Evolutionary conservation across 2,329 filamentous ascomycete genomes (phyloP).

Genomic region (Aspergillus luchuensis): DNA sequence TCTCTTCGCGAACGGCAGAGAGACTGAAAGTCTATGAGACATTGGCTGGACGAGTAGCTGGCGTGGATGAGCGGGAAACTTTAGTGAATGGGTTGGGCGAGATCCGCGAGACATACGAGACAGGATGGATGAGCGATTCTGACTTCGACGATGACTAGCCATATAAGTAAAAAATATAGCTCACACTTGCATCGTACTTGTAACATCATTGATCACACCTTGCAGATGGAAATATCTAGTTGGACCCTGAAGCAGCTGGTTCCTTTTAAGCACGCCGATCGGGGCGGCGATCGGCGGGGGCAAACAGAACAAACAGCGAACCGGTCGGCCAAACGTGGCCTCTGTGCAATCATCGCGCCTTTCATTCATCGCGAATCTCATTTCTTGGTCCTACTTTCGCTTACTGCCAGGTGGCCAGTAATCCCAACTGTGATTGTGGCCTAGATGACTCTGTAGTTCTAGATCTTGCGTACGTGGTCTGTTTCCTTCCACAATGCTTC

Average conservation of each 20-base stretch:
- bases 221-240: background rate
- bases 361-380: conserved; percentile 13
- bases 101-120: conserved; percentile 84
- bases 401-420: conserved; percentile 39
- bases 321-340: conserved; percentile 27
- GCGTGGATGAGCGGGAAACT: conserved; percentile 77
- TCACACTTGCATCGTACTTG: background rate
- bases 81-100: conserved; percentile 80
- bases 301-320: conserved; percentile 23
- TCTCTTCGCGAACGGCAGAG: conserved; percentile 71
- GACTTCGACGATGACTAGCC: conserved; percentile 47
- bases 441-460: conserved; percentile 30
- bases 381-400: conserved; percentile 14
- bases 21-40: conserved; percentile 67
- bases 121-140: conserved; percentile 76
- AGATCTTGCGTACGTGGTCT: conserved; percentile 8
- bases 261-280: conserved; percentile 3
- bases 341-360: conserved; percentile 19
- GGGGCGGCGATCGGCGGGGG: conserved; percentile 6
- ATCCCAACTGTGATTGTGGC: conserved; percentile 26
- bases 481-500: background rate
- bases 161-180: background rate
- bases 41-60: conserved; percentile 63
- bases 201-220: background rate
- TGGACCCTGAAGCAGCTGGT: background rate